These are phyloP conservation scores for Cercospora zeae-maydis DNA, from an alignment of 2,329 filamentous ascomycete genomes.

Conservation along the genomic window DNA sequence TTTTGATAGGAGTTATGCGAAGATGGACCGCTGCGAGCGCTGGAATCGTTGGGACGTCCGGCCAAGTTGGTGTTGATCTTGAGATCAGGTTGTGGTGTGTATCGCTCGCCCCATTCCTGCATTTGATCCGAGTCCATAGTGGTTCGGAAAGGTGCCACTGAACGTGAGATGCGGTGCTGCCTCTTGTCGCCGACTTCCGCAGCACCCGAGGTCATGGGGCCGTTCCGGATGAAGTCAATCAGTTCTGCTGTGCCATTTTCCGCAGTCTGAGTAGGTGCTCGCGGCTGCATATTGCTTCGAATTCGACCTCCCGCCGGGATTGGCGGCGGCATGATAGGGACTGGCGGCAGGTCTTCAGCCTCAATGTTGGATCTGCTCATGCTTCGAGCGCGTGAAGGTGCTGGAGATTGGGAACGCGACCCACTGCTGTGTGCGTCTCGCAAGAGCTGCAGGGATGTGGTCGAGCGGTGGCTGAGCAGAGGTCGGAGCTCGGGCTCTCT, in stretches of 20 bases:
- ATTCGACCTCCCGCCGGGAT: constrained; percentile 23
- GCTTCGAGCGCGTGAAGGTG: constrained; percentile 21
- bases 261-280: constrained; percentile 57
- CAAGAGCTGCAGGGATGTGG: constrained; percentile 25
- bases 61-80: constrained; percentile 22
- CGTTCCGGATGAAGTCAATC: constrained; percentile 91
- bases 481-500: constrained; percentile 27
- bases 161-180: constrained; percentile 71
- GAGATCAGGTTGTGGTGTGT: constrained; percentile 21
- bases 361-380: constrained; percentile 17
- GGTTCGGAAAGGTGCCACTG: constrained; percentile 78
- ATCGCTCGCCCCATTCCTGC: constrained; percentile 36
- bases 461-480: constrained; percentile 26
- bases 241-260: constrained; percentile 75
- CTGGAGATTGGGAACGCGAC: constrained; percentile 28
- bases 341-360: constrained; percentile 18
- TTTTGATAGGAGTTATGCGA: constrained; percentile 25
- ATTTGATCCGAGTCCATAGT: constrained; percentile 85
- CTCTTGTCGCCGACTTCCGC: constrained; percentile 5
- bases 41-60: constrained; percentile 6
- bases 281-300: constrained; percentile 28
- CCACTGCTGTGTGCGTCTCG: constrained; percentile 13
- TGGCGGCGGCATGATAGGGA: constrained; percentile 29
- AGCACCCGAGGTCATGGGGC: constrained; percentile 53
- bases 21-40: constrained; percentile 20